Conservation (phyloP, 225 moss, liverwort and hornwort species). For the Sphagnum tenellum region DNA sequence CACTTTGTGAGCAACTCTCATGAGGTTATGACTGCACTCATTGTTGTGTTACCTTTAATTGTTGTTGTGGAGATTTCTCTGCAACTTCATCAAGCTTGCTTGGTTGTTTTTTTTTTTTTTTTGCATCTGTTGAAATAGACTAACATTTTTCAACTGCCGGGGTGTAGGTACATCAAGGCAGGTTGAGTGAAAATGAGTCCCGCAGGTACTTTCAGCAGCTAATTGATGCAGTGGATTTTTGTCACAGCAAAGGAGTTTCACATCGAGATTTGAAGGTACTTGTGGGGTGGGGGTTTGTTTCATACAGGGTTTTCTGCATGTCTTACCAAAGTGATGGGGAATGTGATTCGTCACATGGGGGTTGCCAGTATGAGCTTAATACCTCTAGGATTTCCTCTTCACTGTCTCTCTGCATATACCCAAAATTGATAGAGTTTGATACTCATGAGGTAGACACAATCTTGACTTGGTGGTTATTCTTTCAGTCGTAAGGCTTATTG, state of each 20-base stretch:
- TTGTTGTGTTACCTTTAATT: no score
- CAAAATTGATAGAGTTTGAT: background rate
- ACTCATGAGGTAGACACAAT: background rate
- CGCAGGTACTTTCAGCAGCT: conserved; percentile 94
- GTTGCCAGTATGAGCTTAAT: background rate
- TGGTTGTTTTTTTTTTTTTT: no score
- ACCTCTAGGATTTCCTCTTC: no score
- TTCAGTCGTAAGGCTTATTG: no score
- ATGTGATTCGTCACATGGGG: no score
- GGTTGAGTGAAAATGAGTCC: conserved; percentile 76
- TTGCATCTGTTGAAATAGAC: background rate
- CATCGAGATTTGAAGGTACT: conserved; percentile 97
- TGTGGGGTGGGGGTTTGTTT: background rate
- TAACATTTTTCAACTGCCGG: background rate
- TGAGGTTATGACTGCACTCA: no score
- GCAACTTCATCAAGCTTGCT: no score
- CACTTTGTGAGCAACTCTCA: no score
- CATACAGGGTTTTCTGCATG: background rate
- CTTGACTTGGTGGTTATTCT: no score
- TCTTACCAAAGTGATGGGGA: background rate
- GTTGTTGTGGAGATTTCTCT: no score
- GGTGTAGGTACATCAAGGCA: conserved; percentile 86
- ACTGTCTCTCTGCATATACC: no score
- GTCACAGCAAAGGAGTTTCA: conserved; percentile 97
- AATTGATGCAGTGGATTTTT: conserved; percentile 89